phyloP scores from a whole-genome alignment of 2,329 filamentous ascomycete species.

The Hymenoscyphus linearis region DNA sequence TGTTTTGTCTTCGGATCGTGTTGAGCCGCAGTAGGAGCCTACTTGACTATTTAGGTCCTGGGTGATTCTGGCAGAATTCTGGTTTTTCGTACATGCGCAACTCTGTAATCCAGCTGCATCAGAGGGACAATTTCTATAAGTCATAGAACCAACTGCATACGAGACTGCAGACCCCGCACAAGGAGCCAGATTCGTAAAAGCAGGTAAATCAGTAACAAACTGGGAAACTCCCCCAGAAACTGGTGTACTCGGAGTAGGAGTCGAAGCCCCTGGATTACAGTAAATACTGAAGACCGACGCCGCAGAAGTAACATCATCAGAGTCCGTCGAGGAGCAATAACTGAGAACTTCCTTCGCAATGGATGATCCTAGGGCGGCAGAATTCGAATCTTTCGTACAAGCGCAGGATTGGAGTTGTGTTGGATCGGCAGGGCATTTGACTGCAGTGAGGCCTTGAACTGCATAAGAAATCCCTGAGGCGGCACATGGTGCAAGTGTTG shows the following conservation, averaged over 20 bases:
- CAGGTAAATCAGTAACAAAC: constrained; percentile 47
- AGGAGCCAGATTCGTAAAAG: constrained; percentile 38
- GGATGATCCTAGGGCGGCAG: constrained; percentile 6
- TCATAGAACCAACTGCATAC: constrained; percentile 33
- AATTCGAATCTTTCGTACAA: constrained; percentile 16
- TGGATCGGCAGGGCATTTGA: constrained; percentile 40
- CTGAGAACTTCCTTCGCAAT: constrained; percentile 10
- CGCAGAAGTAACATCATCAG: constrained; percentile 15
- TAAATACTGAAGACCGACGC: constrained; percentile 11
- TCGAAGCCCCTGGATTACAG: constrained; percentile 13
- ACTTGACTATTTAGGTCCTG: constrained; percentile 40
- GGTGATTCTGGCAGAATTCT: constrained; percentile 41
- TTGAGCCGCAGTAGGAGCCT: constrained; percentile 39
- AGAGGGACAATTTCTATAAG: constrained; percentile 34
- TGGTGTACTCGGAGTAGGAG: not conserved
- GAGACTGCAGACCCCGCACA: constrained; percentile 39
- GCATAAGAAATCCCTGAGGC: constrained; percentile 41
- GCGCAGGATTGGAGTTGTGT: constrained; percentile 44
- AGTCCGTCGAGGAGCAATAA: constrained; percentile 13
- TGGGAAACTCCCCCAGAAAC: constrained; percentile 10
- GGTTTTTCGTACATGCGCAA: constrained; percentile 48
- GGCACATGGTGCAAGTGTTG: constrained; percentile 44
- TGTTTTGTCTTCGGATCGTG: constrained; percentile 41
- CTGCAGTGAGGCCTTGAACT: constrained; percentile 39
- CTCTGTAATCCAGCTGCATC: constrained; percentile 41